Evolutionary conservation across 2,329 filamentous ascomycete species (phyloP), one percentile per base, ranked within the genome.

Genomic region (Thielaviopsis populi): DNA sequence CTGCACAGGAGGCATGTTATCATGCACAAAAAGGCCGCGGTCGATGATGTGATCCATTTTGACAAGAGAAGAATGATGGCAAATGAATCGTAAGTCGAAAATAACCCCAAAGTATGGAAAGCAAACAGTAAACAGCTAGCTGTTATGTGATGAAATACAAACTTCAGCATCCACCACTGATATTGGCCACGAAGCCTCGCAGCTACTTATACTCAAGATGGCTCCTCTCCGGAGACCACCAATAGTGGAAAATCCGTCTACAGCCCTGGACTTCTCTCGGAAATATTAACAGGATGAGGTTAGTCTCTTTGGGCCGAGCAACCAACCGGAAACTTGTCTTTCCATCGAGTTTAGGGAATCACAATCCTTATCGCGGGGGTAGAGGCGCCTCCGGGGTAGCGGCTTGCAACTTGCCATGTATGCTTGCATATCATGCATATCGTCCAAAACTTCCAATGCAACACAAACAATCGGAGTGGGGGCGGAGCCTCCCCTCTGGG

Each of bases 21-120:
- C 73, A 70, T 84, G 83, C 67, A 74, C 73, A 70, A 87, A 87
- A 68, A 73, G 73, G 64, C 82, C 79, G 33, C n/a, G 43, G 65
- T 75, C 75, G 46, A 73, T 72, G 68, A 76, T 74, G 63, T 76
- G 72, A 62, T 75, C 73, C 75, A 75, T 78, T 15, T 59, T 67
- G 66, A 33, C 40, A 48, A 58, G 48, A 53, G 22, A 33, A 59
- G 17, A 19, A 40, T 4, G 17, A 41, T 5, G 37, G 19, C 33
- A n/a, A 56, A 10, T 3, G 11, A 37, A 22, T 37, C 33, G 33
- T 37, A 8, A 30, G 1, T 15, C 1, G n/a, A 46, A 33, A 19
- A 37, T 13, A 33, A 40, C 6, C n/a, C 24, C 7, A 19, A 33
- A 13, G 11, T 33, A 46, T 10, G 22, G n/a, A 56, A n/a, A 37